A percentile compares a stretch with the other conserved stretches of the same genome.
These are phyloP conservation scores for Globisporangium apiculatum DNA, from an alignment of 352 stramenopile species.

Conservation along the genomic window DNA sequence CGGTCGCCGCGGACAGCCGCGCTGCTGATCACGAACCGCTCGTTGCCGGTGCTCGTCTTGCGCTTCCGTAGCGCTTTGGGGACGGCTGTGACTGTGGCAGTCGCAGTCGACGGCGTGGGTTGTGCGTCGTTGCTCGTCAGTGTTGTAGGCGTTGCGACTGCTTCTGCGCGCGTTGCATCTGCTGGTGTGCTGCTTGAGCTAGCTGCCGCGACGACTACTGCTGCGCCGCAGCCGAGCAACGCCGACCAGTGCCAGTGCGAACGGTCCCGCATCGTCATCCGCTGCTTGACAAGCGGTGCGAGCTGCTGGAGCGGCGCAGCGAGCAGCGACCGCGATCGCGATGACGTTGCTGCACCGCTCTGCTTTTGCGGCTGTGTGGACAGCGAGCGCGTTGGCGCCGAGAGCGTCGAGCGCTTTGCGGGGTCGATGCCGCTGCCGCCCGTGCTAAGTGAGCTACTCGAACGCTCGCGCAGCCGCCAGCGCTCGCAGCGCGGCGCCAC, in stretches of 20 bases:
- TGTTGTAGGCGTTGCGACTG: not conserved
- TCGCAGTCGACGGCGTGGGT: no score
- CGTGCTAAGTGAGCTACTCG: not conserved
- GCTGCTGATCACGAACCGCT: conserved; percentile 49
- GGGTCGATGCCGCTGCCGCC: not conserved
- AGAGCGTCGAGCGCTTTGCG: not conserved
- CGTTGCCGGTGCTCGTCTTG: conserved; percentile 32
- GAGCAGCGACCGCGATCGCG: not conserved
- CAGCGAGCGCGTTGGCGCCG: not conserved
- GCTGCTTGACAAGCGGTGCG: not conserved
- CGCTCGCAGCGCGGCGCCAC: conserved; percentile 3
- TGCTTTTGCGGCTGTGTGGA: not conserved
- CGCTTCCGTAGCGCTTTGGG: conserved; percentile 26
- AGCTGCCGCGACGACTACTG: not conserved
- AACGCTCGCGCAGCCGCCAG: not conserved
- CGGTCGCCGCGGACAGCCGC: conserved; percentile 69
- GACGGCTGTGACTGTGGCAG: not conserved
- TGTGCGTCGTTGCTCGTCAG: not conserved
- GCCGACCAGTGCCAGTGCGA: not conserved
- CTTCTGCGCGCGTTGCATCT: not conserved
- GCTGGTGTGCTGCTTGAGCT: not conserved
- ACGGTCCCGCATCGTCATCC: not conserved
- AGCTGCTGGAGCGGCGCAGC: conserved; percentile 1
- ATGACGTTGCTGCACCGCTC: no score
- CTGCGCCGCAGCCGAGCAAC: conserved; percentile 1